Base-by-base conservation (phyloP, 164 flowering plant species). In the Magnolia sinica region DNA sequence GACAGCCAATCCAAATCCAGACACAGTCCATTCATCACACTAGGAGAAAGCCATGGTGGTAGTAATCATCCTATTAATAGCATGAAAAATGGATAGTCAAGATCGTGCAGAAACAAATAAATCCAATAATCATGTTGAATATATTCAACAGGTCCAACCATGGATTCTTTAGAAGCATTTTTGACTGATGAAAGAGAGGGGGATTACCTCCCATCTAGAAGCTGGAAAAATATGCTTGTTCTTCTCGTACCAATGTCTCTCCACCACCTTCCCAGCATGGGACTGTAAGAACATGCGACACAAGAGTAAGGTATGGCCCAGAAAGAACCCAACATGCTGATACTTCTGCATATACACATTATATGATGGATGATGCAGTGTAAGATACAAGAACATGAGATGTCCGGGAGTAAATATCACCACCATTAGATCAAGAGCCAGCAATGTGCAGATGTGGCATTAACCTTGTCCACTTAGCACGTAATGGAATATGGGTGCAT, bases 201-300 rank as follows among this genome's bases (percentile, higher is more conserved):
- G 73, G 58, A 72, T 77, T 72, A 92, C 97, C 97, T 96, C 99
- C 99, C 99, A 96, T 91, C 99, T 86, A 51, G 98, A 96, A 79
- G 98, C 98, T 70, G 99, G 99, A 81, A 96, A 96, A 23, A 94
- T 96, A 80, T 96, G 98, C 84, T 96, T 94, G 86, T 94, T 96
- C 88, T 94, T 96, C 77, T 96, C 99, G 51, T 94, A 96, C 98
- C 99, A 96, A 78, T 96, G 99, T 86, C 99, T 91, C 86, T 96
- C 99, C 19, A 96, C 99, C 76, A 96, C 99, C 84, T 96, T 96
- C 50, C 98, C 98, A 76, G 99, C 99, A 83, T 96, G 99, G 8
- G 99, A 96, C 99, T 96, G 89, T 76, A 23, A 67, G 52, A 73
- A 49, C 16, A 11, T 55, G 61, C 10, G 19, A 55, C 16, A 55